Conservation (phyloP, 495 filamentous ascomycete genomes). For the Penicillium goetzii region DNA sequence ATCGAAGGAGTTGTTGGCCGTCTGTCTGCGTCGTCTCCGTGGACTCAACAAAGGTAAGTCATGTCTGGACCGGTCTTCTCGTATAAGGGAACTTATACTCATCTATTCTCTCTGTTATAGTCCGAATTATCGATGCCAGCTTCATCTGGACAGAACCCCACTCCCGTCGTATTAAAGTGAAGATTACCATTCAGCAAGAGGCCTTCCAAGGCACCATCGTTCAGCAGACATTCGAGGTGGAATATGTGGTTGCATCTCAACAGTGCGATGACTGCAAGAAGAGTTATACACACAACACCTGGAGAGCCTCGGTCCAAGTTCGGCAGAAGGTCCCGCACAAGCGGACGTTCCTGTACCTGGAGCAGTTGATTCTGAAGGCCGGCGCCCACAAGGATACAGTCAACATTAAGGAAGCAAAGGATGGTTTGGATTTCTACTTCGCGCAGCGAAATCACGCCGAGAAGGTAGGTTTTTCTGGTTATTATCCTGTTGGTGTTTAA, state of each 20-base stretch:
- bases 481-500: background rate
- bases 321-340: constrained; percentile 98
- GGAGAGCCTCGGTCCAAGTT: constrained; percentile 84
- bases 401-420: constrained; percentile 93
- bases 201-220: constrained; percentile 75
- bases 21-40: constrained; percentile 81
- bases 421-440: constrained; percentile 96
- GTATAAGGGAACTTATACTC: background rate
- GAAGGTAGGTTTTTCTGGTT: constrained; percentile 39
- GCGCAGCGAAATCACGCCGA: constrained; percentile 87
- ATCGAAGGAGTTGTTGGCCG: constrained; percentile 84
- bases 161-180: constrained; percentile 84
- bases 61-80: background rate
- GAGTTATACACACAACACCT: constrained; percentile 91
- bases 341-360: constrained; percentile 93
- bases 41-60: constrained; percentile 57
- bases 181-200: constrained; percentile 87
- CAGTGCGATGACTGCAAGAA: constrained; percentile 60
- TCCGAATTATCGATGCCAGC: constrained; percentile 89
- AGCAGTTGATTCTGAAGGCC: constrained; percentile 95
- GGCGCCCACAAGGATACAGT: constrained; percentile 89
- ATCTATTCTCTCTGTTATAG: constrained; percentile 52
- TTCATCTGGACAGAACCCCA: constrained; percentile 99
- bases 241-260: constrained; percentile 83
- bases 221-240: constrained; percentile 93